Conservation (phyloP, 495 filamentous ascomycete genomes). For the Tetracladium marchalianum region DNA sequence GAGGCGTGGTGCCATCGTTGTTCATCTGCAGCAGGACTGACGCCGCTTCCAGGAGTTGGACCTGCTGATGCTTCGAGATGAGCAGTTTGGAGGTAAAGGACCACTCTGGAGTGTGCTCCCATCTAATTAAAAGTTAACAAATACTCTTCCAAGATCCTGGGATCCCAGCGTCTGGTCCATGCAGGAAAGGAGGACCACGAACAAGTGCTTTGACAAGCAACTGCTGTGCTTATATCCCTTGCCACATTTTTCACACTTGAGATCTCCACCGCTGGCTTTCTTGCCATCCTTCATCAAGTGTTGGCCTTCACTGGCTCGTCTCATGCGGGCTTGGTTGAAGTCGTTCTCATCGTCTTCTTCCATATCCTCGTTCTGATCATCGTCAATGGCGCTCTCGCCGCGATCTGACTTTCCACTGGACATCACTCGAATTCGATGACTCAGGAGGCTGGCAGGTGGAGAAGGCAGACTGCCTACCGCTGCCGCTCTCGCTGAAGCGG, state of each 20-base stretch:
- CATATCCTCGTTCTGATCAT: conserved; percentile 44
- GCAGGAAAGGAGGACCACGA: conserved; percentile 53
- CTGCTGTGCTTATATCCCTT: conserved; percentile 99
- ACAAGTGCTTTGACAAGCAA: conserved; percentile 99
- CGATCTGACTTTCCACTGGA: conserved; percentile 28
- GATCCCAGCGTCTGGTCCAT: conserved; percentile 6
- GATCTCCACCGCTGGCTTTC: conserved; percentile 66
- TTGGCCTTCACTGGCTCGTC: conserved; percentile 81
- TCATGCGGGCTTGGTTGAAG: conserved; percentile 57
- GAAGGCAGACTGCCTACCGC: conserved; percentile 43
- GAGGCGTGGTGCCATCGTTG: conserved; percentile 41
- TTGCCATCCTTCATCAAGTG: conserved; percentile 64
- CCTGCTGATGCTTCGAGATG: conserved; percentile 99
- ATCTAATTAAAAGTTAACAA: conserved; percentile 51
- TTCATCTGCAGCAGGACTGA: conserved; percentile 94
- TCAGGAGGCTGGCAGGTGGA: conserved; percentile 38
- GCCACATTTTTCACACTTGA: conserved; percentile 96
- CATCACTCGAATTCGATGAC: conserved; percentile 23
- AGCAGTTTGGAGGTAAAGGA: conserved; percentile 92
- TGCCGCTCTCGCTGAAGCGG: conserved; percentile 28
- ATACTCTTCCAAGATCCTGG: conserved; percentile 7
- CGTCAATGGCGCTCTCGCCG: conserved; percentile 49
- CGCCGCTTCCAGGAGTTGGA: conserved; percentile 92
- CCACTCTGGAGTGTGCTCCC: conserved; percentile 99
- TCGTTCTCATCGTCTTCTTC: conserved; percentile 47